Base-by-base conservation (phyloP, 305 asterid genomes). In the Fraxinus floribunda region DNA sequence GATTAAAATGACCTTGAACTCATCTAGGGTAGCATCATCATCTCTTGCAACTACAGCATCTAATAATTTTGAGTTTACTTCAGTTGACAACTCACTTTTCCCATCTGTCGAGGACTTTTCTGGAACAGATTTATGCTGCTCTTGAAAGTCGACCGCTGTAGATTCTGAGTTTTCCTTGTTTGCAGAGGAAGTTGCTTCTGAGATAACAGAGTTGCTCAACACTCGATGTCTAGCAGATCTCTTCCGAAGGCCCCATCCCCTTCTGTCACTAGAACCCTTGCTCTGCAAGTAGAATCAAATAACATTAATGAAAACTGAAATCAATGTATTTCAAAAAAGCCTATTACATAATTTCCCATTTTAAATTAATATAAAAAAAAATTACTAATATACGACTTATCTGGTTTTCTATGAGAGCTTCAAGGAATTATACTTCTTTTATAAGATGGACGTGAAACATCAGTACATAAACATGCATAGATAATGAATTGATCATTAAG, bases 211-310 rank as follows among this genome's bases (percentile, higher is more conserved):
- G 89, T 92, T 91, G 85, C 92, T 97, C 88, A 94, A 85, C 46
- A 91, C 92, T 71, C 97, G 95, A 84, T 92, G 97, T 79, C 93
- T 92, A 13, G 93, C 89, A 44, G 99, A 94, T 88, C 86, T 93
- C 92, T 97, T 97, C 83, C 97, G 89, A 80, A 97, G 93, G 88
- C 98, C 94, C 99, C 99, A 97, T 32, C 94, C 91, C 78, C 97
- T 92, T 82, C 90, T 90, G 85, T 92, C 98, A 80, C 93, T 87
- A 41, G 94, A 86, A 80, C 86, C 88, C 90, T 97, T 97, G 86
- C 85, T 89, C 98, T 94, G 87, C 39, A 78, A 82, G 77, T 39
- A 85, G 80, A 79, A 80, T 75, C 60, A 79, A 84, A 74, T 52
- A 66, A 81, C 49, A 11, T 44, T 72, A 83, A 81, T 5, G 55